Base-by-base conservation (phyloP, 1,284 basidiomycete genomes). In the Tranzscheliella williamsii region DNA sequence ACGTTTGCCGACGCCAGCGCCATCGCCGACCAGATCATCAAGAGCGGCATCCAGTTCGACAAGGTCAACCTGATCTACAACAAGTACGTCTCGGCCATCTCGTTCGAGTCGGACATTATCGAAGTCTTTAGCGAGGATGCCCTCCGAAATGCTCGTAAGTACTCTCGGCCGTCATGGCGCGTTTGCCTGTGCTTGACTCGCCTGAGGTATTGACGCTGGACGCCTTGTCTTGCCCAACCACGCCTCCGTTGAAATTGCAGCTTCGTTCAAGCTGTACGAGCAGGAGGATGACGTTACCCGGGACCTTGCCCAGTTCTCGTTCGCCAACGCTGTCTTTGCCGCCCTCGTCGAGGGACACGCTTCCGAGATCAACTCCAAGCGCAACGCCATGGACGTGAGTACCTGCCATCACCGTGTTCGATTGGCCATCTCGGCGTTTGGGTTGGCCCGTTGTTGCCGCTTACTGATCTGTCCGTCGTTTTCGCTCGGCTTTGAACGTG, bases 311-410 rank as follows among this genome's bases (percentile, higher is more conserved):
- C 91, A 97, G 80, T 98, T 99, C 80, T 86, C 91, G 6, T 84
- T 99, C 54, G 92, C 95, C 78, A 97, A 98, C 81, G 91, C 92
- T 70, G 86, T 98, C 82, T 98, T 87, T 80, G 87, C 92, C 65
- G 87, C 91, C 45, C 87, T 99, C 42, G 89, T 90, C 38, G 95
- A 99, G 81, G 89, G 87, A 55, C 93, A 97, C 80, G 94, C 95
- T 54, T 91, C 92, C 72, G 94, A 98, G 81, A 89, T 88, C 79
- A 88, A 87, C 75, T 76, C 52, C 33, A 76, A 67, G 69, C 89
- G 94, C 71, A 97, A 95, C 74, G 94, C 95, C 78, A 99, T 99
- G 94, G 94, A 98, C 86, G 34, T 33, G 18, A 33, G 32, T 33
- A 33, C 32, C 32, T 33, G 32, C 32, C 32, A 33, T n/a, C n/a